Evolutionary conservation across 805 yeast genomes (phyloP), one percentile per base, ranked within the genome.

Genomic region (Wickerhamomyces hampshirensis): DNA sequence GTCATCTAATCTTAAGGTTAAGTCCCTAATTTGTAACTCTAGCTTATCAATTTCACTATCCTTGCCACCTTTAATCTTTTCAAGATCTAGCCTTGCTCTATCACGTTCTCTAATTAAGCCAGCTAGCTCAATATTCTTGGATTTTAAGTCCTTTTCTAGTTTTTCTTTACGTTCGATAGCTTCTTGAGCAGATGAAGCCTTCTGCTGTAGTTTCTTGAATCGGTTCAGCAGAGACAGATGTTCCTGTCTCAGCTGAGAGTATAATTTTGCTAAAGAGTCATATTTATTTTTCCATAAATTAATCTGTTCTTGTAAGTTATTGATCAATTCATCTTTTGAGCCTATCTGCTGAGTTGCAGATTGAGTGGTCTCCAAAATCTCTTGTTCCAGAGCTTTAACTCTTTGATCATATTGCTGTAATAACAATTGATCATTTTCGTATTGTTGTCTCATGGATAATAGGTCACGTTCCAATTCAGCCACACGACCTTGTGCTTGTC

Each of bases 171-270:
- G 83, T 44, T 83, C 83, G 44, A 88, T 75, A 0, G 95, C 84
- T 61, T 88, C 96, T 56, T 87, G 95, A 9, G 96, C 96, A 28
- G 80, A 73, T 11, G 88, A 82, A 3, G 93, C 94, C 60, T 84
- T 85, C 47, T 86, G 84, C 61, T 87, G 94, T 31, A 81, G 70
- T 48, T 82, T 80, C 56, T 89, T 88, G 55, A 81, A 81, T 54
- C 81, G 82, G 34, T 83, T 70, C 54, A 89, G 69, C 38, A 88
- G 62, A 44, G 80, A 83, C 52, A 89, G 69, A 56, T 89, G 96
- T 60, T 89, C 97, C 60, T 85, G 94, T 55, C 97, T 81, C 48
- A 89, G 68, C 61, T 88, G 96, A 2, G 95, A 80, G 59, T 89
- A 89, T 46, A 89, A 68, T 53, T 86, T 86, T 5, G 96, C 96